Base-by-base conservation (phyloP, 208 protist genomes). In the Lotmaria passim region DNA sequence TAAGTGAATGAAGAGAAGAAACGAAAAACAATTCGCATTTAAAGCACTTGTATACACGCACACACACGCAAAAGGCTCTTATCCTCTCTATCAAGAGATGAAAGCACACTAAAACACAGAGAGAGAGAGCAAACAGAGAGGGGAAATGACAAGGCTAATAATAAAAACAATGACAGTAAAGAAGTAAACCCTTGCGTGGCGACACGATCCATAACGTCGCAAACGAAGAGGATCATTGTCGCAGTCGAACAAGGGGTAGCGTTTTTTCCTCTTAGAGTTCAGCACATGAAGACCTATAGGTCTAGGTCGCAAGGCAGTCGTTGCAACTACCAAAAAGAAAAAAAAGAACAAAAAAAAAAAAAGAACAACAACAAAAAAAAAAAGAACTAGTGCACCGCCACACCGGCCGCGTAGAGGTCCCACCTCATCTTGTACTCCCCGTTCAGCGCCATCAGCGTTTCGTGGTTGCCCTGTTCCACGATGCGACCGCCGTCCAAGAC, bases 371-470 rank as follows among this genome's bases (percentile, higher is more conserved):
- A 64, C 17, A 48, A 36, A 55, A 17, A 15, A 17, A 12, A 43
- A n/a, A 14, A 26, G 26, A 10, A 17, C 17, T 41, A 65, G 28
- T 65, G 59, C n/a, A 65, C 44, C 19, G 44, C 59, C 4, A 65
- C 44, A n/a, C 59, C 59, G 3, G 59, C 7, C 30, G 44, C 75
- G 75, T 89, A 94, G 11, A 91, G 69, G 24, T 94, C 82, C 73
- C 76, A 91, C 51, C 82, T 78, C 19, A 52, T 65, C 58, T 77
- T 90, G 78, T 92, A 92, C 64, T 92, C 85, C 6, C 85, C 86
- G 24, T 73, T 70, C n/a, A 86, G 72, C 28, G 81, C 74, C 73
- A 96, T 93, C 52, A 96, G 86, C 53, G 90, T 71, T 8, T 96
- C 85, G 63, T 96, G 91, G 50, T 30, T 89, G 46, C 82, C 84